Percentiles rank a stretch among this genome's conserved stretches.
Evolutionary conservation across 129 eudicot species (phyloP).

Genomic region (Deinandra increscens): DNA sequence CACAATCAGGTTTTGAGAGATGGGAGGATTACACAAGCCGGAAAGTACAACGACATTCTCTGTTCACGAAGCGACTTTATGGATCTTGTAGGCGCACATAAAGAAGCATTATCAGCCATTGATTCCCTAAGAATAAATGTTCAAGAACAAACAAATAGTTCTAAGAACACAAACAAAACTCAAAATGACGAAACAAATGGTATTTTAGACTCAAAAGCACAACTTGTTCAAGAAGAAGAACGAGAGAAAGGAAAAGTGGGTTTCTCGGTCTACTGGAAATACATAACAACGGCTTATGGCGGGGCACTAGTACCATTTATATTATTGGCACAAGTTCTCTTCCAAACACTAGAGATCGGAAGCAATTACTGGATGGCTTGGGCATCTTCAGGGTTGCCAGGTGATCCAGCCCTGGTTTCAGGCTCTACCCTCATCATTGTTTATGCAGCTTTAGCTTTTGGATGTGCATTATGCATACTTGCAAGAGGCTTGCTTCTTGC

Average conservation of each 20-base stretch:
- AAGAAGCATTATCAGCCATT: constrained; percentile 63
- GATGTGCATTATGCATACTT: constrained; percentile 64
- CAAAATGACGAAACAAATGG: constrained; percentile 37
- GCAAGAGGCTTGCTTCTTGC: constrained; percentile 48
- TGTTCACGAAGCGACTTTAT: constrained; percentile 60
- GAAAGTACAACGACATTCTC: constrained; percentile 67
- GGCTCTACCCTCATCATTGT: constrained; percentile 55
- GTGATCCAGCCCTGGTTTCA: constrained; percentile 42
- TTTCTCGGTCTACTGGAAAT: constrained; percentile 74
- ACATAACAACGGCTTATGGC: constrained; percentile 78
- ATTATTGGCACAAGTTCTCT: constrained; percentile 59
- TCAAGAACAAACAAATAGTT: background rate
- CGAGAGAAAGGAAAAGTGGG: constrained; percentile 78
- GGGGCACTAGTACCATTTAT: constrained; percentile 73
- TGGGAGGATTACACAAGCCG: constrained; percentile 74
- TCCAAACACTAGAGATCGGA: constrained; percentile 62
- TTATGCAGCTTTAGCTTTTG: constrained; percentile 65
- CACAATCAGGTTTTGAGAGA: constrained; percentile 71
- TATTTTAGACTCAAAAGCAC: constrained; percentile 32
- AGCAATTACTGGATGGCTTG: constrained; percentile 96
- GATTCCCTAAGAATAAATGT: constrained; percentile 36
- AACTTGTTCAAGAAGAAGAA: constrained; percentile 89
- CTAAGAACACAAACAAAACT: constrained; percentile 4
- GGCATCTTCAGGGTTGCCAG: constrained; percentile 69
- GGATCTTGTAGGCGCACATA: constrained; percentile 86